Base-by-base conservation (phyloP, 2,329 filamentous ascomycete genomes). In the Cladosporium sp. region DNA sequence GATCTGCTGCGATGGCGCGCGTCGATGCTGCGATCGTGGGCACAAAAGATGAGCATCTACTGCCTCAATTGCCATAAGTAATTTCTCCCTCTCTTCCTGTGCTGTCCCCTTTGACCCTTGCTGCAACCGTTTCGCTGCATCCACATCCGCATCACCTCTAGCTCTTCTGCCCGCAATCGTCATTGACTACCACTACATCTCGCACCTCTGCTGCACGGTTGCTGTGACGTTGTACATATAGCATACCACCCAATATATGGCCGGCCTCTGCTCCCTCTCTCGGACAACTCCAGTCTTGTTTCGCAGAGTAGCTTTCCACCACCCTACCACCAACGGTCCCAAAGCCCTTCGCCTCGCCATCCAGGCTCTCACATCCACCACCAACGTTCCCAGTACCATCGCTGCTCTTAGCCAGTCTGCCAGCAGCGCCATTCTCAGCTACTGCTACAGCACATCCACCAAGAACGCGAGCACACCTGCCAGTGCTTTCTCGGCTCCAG, bases 401-500 rank as follows among this genome's bases (percentile, higher is more conserved):
- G 32, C 40, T n/a, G 15, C 40, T 2, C 40, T 55, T 9, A 45
- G 24, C 40, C 52, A 32, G 10, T 28, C 52, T 3, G 47, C 32
- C 6, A 55, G 40, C 52, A 55, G 34, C 32, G 52, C 52, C 5
- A 55, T 55, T 32, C 32, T 55, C 20, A 55, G 52, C 40, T 55
- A 55, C 40, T 55, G 52, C 52, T 55, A 55, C 40, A 36, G 15
- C 40, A 55, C 52, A 9, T 42, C 42, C 17, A 49, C 34, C 35
- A 49, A 50, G 35, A 39, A 39, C 34, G 1, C 4, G 13, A 57
- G n/a, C 44, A n/a, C 19, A 12, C 44, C 54, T 19, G 44, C 54
- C 20, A 57, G 54, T 20, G 52, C 52, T 4, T 55, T 55, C 52
- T 48, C 54, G 17, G 54, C 54, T 20, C 50, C 59, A 49, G 50